Evolutionary conservation across 2,329 filamentous ascomycete genomes (phyloP).

Genomic region (Claviceps africana): DNA sequence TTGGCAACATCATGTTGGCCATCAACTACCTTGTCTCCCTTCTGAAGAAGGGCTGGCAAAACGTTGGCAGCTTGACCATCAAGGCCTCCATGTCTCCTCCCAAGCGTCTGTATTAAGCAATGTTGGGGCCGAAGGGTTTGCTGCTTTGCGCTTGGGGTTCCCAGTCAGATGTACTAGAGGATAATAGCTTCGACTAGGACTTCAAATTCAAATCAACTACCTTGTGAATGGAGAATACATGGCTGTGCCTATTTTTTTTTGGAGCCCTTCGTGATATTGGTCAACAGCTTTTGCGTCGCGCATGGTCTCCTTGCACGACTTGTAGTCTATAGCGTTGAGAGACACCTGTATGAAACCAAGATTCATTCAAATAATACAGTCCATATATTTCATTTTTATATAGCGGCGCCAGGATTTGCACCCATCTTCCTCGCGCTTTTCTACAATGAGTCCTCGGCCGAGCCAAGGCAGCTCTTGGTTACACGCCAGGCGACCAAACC

Average conservation of each 20-base stretch:
- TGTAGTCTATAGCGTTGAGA: not conserved
- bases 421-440: not conserved
- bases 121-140: slow-evolving; percentile 2
- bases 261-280: not conserved
- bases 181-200: slow-evolving; percentile 5
- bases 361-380: not conserved
- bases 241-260: no score
- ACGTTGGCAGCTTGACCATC: slow-evolving; percentile 98
- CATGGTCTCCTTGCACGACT: no score
- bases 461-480: slow-evolving; percentile 40
- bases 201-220: slow-evolving; percentile 2
- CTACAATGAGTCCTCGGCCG: not conserved
- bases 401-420: not conserved
- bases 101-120: slow-evolving; percentile 82
- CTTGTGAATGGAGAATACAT: not conserved
- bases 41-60: slow-evolving; percentile 99
- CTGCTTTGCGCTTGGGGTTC: slow-evolving; percentile 7
- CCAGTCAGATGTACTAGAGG: not conserved
- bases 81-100: slow-evolving; percentile 99
- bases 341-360: not conserved
- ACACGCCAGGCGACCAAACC: slow-evolving; percentile 50
- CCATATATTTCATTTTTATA: not conserved
- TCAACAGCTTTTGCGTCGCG: not conserved
- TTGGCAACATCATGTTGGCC: slow-evolving; percentile 98
- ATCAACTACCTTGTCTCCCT: slow-evolving; percentile 99